phyloP scores from a whole-genome alignment of 768 basidiomycete genomes.

The Boletus reticulatus region DNA sequence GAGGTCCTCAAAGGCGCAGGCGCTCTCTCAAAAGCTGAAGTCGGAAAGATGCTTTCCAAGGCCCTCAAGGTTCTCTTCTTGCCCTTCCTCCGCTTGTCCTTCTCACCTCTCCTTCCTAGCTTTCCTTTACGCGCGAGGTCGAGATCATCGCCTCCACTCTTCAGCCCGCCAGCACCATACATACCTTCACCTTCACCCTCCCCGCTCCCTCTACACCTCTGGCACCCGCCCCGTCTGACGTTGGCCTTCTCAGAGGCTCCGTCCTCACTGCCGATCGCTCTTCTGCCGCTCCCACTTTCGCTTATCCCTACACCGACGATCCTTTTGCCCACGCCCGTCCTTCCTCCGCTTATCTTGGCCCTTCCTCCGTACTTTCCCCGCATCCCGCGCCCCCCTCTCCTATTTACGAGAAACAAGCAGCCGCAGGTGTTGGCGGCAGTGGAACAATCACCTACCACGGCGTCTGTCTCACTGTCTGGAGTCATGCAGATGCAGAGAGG shows the following conservation, averaged over 20 bases:
- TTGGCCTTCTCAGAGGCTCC: slow-evolving; percentile 61
- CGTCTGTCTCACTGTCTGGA: slow-evolving; percentile 94
- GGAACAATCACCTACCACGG: slow-evolving; percentile 74
- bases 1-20: slow-evolving; percentile 73
- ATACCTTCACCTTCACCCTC: slow-evolving; percentile 87
- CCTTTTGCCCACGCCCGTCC: slow-evolving; percentile 67
- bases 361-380: slow-evolving; percentile 57
- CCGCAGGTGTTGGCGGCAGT: slow-evolving; percentile 36
- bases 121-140: slow-evolving; percentile 89
- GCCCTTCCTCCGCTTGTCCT: neutral
- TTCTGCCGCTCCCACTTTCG: slow-evolving; percentile 63
- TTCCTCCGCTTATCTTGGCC: slow-evolving; percentile 77
- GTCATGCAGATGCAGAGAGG: slow-evolving; percentile 88
- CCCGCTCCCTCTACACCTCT: slow-evolving; percentile 75
- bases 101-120: slow-evolving; percentile 39
- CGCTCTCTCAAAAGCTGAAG: slow-evolving; percentile 80
- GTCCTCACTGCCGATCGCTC: slow-evolving; percentile 67
- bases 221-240: slow-evolving; percentile 67
- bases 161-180: slow-evolving; percentile 89
- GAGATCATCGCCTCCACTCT: slow-evolving; percentile 94
- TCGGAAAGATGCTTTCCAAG: slow-evolving; percentile 88
- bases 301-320: slow-evolving; percentile 73
- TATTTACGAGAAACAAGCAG: slow-evolving; percentile 31
- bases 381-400: slow-evolving; percentile 28
- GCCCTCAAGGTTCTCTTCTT: slow-evolving; percentile 68